Percentiles rank a stretch among this genome's conserved stretches.
These are phyloP conservation scores for Dujonia santamariae DNA, from an alignment of 1,139 yeast genomes.

Conservation along the genomic window DNA sequence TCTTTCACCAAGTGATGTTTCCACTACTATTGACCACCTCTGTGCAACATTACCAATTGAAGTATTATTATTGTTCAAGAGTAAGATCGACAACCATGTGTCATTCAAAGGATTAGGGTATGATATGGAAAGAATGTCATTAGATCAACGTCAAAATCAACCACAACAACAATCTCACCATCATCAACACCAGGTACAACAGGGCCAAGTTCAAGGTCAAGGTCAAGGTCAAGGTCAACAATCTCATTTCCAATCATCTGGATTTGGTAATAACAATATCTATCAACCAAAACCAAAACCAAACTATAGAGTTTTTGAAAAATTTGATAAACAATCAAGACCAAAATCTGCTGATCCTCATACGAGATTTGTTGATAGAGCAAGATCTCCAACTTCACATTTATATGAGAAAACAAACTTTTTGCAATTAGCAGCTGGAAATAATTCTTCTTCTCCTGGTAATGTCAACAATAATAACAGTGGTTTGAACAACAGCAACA, in stretches of 20 bases:
- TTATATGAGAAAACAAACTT: constrained; percentile 44
- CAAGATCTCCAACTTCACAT: constrained; percentile 45
- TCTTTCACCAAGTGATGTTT: constrained; percentile 54
- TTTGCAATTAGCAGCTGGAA: constrained; percentile 43
- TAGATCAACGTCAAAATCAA: no score
- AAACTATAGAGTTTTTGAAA: constrained; percentile 25
- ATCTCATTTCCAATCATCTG: constrained; percentile 8
- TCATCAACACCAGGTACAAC: constrained; percentile 8
- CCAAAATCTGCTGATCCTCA: constrained; percentile 46
- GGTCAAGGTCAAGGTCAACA: constrained; percentile 4
- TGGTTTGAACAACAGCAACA: constrained; percentile 9
- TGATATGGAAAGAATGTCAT: constrained; percentile 6
- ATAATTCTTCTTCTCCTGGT: constrained; percentile 11
- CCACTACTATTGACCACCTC: constrained; percentile 57
- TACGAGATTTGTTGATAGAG: constrained; percentile 24
- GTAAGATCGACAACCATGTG: constrained; percentile 35
- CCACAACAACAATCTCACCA: constrained; percentile 3
- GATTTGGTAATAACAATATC: constrained; percentile 11
- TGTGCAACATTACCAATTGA: constrained; percentile 49
- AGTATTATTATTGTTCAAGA: constrained; percentile 44
- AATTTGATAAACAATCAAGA: constrained; percentile 29
- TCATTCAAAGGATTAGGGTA: constrained; percentile 9
- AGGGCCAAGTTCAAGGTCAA: constrained; percentile 11
- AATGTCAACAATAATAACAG: constrained; percentile 12
- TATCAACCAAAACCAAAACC: constrained; percentile 42